Evolutionary conservation across 2,329 filamentous ascomycete genomes (phyloP), one percentile per base, ranked within the genome.

Genomic region (Amauroascus niger): DNA sequence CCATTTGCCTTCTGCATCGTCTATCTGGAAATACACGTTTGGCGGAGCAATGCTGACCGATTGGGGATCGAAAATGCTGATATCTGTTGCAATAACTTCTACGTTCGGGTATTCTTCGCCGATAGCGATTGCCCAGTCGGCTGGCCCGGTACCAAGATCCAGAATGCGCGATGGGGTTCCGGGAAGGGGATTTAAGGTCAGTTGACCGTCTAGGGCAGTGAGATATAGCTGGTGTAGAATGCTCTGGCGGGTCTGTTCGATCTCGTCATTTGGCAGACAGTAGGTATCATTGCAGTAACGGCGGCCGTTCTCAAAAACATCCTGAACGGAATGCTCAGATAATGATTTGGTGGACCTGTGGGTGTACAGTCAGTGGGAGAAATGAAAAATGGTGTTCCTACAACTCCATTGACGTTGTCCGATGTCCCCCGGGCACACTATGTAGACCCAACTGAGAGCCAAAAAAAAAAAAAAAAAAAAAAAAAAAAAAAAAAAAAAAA

Each of bases 211-310:
- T 30, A 71, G 59, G 39, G 72, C 49, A 20, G 67, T 75, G 5
- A 82, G 67, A 61, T 80, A 84, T 45, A 84, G 77, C 62, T 84
- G 80, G 59, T 86, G 81, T 37, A 80, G 71, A 50, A 86, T 72
- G 55, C 78, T 76, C 49, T 83, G 66, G 40, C 82, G 79, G 44
- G 80, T 79, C 65, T 84, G 80, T 62, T 86, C 82, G 44, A 75
- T 68, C 44, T 83, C 79, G 61, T 85, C 82, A 64, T 83, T 84
- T 13, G 82, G 82, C 75, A 84, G 82, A 64, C 74, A 81, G 62
- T 84, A 85, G 32, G 74, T 73, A 32, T 77, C 72, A 61, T 82
- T 82, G 63, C 81, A 83, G 59, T 83, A 78, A 24, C 68, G 75
- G 20, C 82, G 78, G 41, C 76, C 79, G 66, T 85, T 78, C 57